Evolutionary conservation across 352 stramenopile genomes (phyloP), one percentile per base, ranked within the genome.

Genomic region (Globisporangium spinosum): DNA sequence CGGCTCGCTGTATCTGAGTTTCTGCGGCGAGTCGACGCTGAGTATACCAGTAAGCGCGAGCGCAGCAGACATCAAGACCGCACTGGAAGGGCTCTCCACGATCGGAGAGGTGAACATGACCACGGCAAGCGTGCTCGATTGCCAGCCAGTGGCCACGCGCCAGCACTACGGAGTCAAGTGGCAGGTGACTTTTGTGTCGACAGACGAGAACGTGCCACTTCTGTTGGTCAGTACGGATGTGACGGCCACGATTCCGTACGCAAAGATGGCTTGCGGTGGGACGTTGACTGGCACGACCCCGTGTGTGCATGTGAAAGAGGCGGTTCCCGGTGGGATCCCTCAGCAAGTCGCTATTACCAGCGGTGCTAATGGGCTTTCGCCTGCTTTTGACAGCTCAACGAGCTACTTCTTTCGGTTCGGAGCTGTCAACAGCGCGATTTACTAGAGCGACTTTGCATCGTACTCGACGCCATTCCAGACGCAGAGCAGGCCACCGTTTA

Each of bases 1-100:
- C 8, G 87, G 89, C 0, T 71, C 66, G 0, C 64, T 96, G n/a
- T 71, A 71, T 40, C 34, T 97, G 32, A 84, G 72, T 23, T 85
- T 94, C 67, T 88, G 77, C 45, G 83, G 86, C 1, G 83, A 94
- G 64, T 75, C 71, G 3, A 94, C 88, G 1, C 51, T 72, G 2
- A 56, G 59, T 0, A 76, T 95, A 53, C 22, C 75, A 3, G 78
- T 93, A 1, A 60, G 68, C 13, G 76, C 85, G 0, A 82, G 75
- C 1, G 62, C 74, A 4, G 63, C 77, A 3, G 71, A 77, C 17
- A 65, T 96, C 34, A 85, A 82, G 17, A 64, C 67, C 0, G 79
- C 80, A 9, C 74, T 97, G 0, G 85, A 96, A 59, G 79, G 82
- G 0, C 68, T 96, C 2, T 89, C 85, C 0, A 87, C 85, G 0